phyloP scores from a whole-genome alignment of 192 early-diverging fungal genomes.

The Thamnidium elegans region DNA sequence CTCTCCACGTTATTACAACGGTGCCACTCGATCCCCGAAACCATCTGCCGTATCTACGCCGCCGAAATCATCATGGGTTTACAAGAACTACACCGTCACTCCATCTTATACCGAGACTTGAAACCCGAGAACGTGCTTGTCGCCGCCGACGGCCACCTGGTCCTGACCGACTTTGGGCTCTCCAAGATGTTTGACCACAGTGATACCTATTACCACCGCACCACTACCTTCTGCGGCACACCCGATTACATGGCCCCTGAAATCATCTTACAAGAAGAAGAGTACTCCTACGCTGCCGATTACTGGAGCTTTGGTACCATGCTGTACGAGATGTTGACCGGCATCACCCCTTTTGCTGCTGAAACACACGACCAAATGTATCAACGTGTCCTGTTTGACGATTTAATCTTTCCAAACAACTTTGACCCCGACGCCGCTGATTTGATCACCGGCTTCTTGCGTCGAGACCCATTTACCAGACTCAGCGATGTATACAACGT shows the following conservation, averaged over 20 bases:
- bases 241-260: slow-evolving; percentile 86
- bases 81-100: slow-evolving; percentile 80
- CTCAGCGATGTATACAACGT: slow-evolving; percentile 58
- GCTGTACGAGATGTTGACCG: slow-evolving; percentile 89
- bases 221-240: slow-evolving; percentile 74
- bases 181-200: slow-evolving; percentile 64
- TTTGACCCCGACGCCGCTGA: slow-evolving; percentile 42
- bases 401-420: slow-evolving; percentile 46
- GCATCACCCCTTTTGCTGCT: slow-evolving; percentile 62
- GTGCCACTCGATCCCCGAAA: slow-evolving; percentile 51
- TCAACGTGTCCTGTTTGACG: slow-evolving; percentile 52
- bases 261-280: slow-evolving; percentile 59
- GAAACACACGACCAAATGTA: slow-evolving; percentile 59
- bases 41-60: slow-evolving; percentile 73
- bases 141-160: slow-evolving; percentile 75
- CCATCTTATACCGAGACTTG: slow-evolving; percentile 87
- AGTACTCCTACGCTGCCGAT: slow-evolving; percentile 77
- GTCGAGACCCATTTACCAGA: slow-evolving; percentile 57
- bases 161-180: slow-evolving; percentile 93
- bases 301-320: slow-evolving; percentile 94
- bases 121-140: slow-evolving; percentile 80
- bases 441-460: slow-evolving; percentile 48
- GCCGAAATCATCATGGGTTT: slow-evolving; percentile 87
- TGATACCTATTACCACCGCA: slow-evolving; percentile 36
- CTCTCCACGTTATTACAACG: slow-evolving; percentile 81